Percentiles rank a stretch among this genome's conserved stretches.
Conservation (phyloP, 257 asterid species). For the Solanum chmielewskii region DNA sequence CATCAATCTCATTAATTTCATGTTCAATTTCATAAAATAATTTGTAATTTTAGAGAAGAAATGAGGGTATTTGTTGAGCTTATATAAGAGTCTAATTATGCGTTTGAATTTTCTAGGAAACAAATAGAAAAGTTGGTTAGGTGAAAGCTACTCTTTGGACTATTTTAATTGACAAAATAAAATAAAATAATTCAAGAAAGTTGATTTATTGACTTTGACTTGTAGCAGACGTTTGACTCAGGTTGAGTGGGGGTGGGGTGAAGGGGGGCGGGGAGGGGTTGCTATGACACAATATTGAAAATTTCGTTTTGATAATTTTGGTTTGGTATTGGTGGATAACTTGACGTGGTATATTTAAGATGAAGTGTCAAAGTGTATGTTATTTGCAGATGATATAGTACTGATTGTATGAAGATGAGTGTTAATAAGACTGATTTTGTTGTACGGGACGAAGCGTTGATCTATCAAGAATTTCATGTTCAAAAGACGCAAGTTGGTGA, state of each 20-base stretch:
- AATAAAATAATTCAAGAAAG: background rate
- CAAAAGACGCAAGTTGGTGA: background rate
- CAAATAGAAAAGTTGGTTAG: background rate
- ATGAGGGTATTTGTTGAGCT: background rate
- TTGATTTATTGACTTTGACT: background rate
- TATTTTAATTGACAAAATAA: background rate
- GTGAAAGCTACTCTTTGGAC: background rate
- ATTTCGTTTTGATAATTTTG: background rate
- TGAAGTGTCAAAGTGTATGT: fast-evolving
- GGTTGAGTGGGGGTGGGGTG: background rate
- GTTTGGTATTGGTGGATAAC: background rate
- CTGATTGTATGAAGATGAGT: fast-evolving
- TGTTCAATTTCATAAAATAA: background rate
- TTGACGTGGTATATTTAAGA: too few relatives aligned
- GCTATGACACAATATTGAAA: background rate
- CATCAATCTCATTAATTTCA: background rate
- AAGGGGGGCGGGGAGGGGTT: fast-evolving
- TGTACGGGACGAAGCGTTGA: fast-evolving
- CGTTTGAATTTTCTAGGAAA: conserved; percentile 1
- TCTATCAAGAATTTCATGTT: background rate
- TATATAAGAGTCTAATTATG: background rate
- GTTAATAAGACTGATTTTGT: fast-evolving
- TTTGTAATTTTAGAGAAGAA: background rate
- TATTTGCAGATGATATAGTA: too few relatives aligned
- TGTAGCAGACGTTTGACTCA: background rate